phyloP scores from a whole-genome alignment of 2,329 filamentous ascomycete genomes.

The Fusarium fracticaudum region DNA sequence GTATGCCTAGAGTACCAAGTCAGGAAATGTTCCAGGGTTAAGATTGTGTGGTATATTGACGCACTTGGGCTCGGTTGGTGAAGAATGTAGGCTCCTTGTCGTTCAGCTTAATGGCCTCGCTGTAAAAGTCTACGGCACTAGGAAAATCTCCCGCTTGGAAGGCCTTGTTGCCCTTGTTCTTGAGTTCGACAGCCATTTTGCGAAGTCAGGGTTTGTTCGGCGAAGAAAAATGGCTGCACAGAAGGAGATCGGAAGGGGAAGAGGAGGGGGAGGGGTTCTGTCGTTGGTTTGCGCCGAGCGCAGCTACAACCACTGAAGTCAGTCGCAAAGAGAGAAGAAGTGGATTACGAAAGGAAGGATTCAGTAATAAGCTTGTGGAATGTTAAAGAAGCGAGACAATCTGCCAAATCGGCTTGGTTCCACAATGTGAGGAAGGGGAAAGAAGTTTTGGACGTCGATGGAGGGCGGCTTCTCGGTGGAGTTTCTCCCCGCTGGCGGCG shows the following conservation, averaged over 20 bases:
- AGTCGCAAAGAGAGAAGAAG: slow-evolving; percentile 19
- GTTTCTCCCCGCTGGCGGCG: slow-evolving; percentile 39
- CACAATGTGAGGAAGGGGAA: slow-evolving; percentile 34
- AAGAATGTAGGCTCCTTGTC: slow-evolving; percentile 88
- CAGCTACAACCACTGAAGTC: slow-evolving; percentile 9
- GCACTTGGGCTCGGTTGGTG: slow-evolving; percentile 93
- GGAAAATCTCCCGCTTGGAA: slow-evolving; percentile 90
- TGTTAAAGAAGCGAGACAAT: slow-evolving; percentile 16
- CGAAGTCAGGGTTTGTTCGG: slow-evolving; percentile 47
- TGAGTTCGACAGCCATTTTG: slow-evolving; percentile 80
- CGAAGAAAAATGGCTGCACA: neutral
- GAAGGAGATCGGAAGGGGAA: slow-evolving; percentile 5
- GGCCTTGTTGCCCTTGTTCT: slow-evolving; percentile 94
- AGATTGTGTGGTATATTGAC: slow-evolving; percentile 41
- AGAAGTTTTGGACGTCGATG: slow-evolving; percentile 39
- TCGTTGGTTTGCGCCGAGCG: slow-evolving; percentile 38
- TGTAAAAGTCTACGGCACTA: slow-evolving; percentile 83
- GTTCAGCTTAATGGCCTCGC: slow-evolving; percentile 86
- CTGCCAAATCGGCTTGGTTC: slow-evolving; percentile 30
- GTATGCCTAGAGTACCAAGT: slow-evolving; percentile 69
- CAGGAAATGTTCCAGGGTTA: slow-evolving; percentile 43
- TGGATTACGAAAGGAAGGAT: neutral
- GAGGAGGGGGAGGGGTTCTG: slow-evolving; percentile 28
- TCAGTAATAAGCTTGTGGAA: slow-evolving; percentile 11
- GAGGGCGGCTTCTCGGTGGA: slow-evolving; percentile 38